phyloP scores from a whole-genome alignment of 306 rosid species.

The Vigna angularis region DNA sequence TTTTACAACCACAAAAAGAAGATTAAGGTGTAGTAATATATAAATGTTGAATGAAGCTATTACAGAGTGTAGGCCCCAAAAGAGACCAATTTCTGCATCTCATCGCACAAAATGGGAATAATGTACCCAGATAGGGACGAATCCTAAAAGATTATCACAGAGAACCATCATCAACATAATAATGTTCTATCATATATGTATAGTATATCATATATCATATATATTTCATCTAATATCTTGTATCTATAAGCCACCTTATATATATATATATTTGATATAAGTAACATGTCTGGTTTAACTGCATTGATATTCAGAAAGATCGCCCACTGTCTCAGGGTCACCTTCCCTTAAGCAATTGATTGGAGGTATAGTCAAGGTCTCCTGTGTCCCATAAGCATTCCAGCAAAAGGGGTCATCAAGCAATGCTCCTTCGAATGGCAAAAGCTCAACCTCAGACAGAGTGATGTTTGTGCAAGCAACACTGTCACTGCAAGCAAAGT shows the following conservation, averaged over 20 bases:
- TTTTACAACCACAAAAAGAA: too few relatives aligned
- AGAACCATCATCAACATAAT: slow-evolving; percentile 38
- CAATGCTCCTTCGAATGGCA: slow-evolving; percentile 80
- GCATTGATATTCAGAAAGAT: slow-evolving; percentile 63
- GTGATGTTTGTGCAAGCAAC: slow-evolving; percentile 90
- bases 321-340: slow-evolving; percentile 58
- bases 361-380: slow-evolving; percentile 89
- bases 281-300: slow-evolving; percentile 15
- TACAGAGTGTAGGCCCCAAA: slow-evolving; percentile 41
- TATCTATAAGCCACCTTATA: slow-evolving; percentile 1
- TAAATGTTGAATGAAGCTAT: slow-evolving; percentile 40
- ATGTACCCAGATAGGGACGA: slow-evolving; percentile 64
- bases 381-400: slow-evolving; percentile 89
- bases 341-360: slow-evolving; percentile 81
- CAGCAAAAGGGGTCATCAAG: slow-evolving; percentile 91
- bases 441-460: slow-evolving; percentile 84
- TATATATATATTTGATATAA: slow-evolving; percentile 15
- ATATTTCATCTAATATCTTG: slow-evolving; percentile 23
- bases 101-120: slow-evolving; percentile 64
- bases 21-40: neutral
- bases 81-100: slow-evolving; percentile 38
- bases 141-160: slow-evolving; percentile 43
- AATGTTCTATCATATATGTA: slow-evolving; percentile 44
- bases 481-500: slow-evolving; percentile 91
- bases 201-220: neutral